These are phyloP conservation scores for Mycothermus thermophilus DNA, from an alignment of 495 filamentous ascomycete genomes.

Conservation along the genomic window DNA sequence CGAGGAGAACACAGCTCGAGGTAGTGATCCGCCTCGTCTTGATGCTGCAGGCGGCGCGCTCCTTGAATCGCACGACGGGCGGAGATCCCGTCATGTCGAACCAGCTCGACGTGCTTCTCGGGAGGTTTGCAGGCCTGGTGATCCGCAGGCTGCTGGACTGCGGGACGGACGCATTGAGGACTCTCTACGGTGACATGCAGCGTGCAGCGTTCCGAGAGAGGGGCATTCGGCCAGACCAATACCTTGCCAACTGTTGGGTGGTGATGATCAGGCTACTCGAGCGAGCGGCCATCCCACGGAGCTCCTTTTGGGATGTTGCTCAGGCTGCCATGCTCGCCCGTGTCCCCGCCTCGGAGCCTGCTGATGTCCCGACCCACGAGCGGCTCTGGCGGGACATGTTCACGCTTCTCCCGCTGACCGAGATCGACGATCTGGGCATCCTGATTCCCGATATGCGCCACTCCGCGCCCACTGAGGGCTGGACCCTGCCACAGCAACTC, in stretches of 20 bases:
- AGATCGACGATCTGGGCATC: slow-evolving; percentile 58
- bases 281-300: slow-evolving; percentile 28
- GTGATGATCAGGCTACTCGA: slow-evolving; percentile 47
- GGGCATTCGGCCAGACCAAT: slow-evolving; percentile 49
- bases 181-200: slow-evolving; percentile 51
- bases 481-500: slow-evolving; percentile 53
- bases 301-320: slow-evolving; percentile 45
- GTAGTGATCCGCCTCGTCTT: slow-evolving; percentile 8
- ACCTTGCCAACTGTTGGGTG: slow-evolving; percentile 50
- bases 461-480: slow-evolving; percentile 46
- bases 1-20: slow-evolving; percentile 8
- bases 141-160: slow-evolving; percentile 29
- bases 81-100: slow-evolving; percentile 18
- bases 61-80: slow-evolving; percentile 18
- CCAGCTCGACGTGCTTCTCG: slow-evolving; percentile 31
- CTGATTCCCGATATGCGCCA: slow-evolving; percentile 43
- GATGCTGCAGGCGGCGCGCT: slow-evolving; percentile 13
- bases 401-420: slow-evolving; percentile 57
- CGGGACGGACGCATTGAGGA: slow-evolving; percentile 39
- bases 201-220: slow-evolving; percentile 40
- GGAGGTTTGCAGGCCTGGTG: slow-evolving; percentile 22
- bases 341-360: slow-evolving; percentile 12
- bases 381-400: slow-evolving; percentile 60
- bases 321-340: slow-evolving; percentile 31
- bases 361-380: slow-evolving; percentile 49